Conservation (phyloP, 768 basidiomycete genomes). For the Calocera viscosa region DNA sequence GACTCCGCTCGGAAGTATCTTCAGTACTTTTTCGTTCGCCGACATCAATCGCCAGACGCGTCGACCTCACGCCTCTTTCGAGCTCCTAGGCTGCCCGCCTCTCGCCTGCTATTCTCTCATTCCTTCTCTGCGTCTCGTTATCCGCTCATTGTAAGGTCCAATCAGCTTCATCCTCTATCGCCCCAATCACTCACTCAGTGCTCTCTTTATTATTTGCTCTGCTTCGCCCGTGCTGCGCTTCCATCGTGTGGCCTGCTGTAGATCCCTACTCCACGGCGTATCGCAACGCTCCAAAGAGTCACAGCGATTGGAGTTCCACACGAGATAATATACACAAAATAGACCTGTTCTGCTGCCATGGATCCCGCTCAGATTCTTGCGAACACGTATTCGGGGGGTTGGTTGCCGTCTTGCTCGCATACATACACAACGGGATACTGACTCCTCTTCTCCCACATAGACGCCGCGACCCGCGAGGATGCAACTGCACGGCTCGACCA, state of each 20-base stretch:
- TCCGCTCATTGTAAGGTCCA: background rate
- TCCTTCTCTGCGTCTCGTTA: background rate
- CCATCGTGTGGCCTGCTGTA: background rate
- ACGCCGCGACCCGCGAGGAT: slow-evolving; percentile 79
- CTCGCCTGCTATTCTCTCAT: background rate
- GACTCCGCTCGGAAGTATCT: slow-evolving; percentile 1
- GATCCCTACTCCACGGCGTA: background rate
- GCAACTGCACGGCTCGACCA: slow-evolving; percentile 81
- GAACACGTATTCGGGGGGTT: slow-evolving; percentile 84
- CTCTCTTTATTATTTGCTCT: background rate
- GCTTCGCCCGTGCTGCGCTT: slow-evolving; percentile 47
- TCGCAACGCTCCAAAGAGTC: background rate
- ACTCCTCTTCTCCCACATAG: slow-evolving; percentile 31
- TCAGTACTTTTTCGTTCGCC: background rate
- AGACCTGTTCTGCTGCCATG: background rate
- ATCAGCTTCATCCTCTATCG: background rate
- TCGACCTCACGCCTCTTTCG: background rate
- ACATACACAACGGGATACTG: background rate
- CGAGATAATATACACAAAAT: background rate
- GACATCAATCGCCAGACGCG: slow-evolving; percentile 6
- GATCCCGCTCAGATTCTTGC: slow-evolving; percentile 44
- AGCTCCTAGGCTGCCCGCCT: background rate
- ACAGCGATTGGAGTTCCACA: background rate
- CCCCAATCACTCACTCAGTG: background rate
- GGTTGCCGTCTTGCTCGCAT: slow-evolving; percentile 27